Evolutionary conservation across 192 early-diverging fungal genomes (phyloP), one percentile per base, ranked within the genome.

Genomic region (Glomus cerebriforme): DNA sequence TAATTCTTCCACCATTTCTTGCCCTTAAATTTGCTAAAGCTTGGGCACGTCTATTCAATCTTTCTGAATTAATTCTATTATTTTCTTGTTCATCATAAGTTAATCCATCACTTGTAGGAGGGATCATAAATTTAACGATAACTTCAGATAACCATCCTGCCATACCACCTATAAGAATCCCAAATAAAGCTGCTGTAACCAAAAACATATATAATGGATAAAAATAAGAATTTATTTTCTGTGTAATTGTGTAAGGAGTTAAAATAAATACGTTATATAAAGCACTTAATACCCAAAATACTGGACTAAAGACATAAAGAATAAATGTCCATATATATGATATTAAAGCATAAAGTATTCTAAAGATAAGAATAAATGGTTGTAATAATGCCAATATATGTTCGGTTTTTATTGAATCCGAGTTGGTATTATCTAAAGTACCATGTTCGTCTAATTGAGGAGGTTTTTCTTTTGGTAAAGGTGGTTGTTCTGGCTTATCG

Each of bases 81-180:
- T 63, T 27, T 39, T 75, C 58, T 26, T 27, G 10, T 35, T 37
- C 49, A 1, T 3, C 27, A 24, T 19, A 26, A 7, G 26, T 15
- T 59, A 34, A n/a, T 13, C 39, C 35, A 45, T 34, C n/a, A 26
- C 26, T 63, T 24, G 19, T 13, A 2, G 74, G 24, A 75, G 49
- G 9, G 7, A 15, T 75, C 54, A 75, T 43, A 3, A 75, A 58
- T 37, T 49, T 32, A 26, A 35, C 35, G 43, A 75, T 75, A 22
- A 75, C 26, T 63, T 75, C 74, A 10, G 74, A 75, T 22, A 75
- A 62, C 49, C 74, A 75, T 37, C 74, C 74, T n/a, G 74, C 74
- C 15, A 35, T 63, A 7, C 74, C 74, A 26, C 74, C 74, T 39
- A 75, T 19, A 63, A 59, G n/a, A 9, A 75, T 2, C n/a, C 74